A percentile compares a stretch with the other conserved stretches of the same genome.
These are phyloP conservation scores for Clonostachys sp. DNA, from an alignment of 2,329 filamentous ascomycete species.

Conservation along the genomic window DNA sequence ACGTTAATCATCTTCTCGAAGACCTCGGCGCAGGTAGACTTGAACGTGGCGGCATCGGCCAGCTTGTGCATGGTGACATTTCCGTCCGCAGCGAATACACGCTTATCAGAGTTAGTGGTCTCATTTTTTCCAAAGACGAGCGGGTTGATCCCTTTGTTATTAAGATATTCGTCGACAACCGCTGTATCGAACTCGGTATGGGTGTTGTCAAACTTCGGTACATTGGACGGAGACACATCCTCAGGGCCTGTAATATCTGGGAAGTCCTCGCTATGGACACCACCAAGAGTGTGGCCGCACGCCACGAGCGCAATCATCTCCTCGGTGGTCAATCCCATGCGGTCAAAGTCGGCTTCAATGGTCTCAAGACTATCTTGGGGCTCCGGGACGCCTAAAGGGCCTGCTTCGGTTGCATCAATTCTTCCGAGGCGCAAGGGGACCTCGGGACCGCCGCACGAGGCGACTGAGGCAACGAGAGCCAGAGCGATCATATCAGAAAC, in stretches of 20 bases:
- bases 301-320: conserved; percentile 27
- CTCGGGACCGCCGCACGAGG: conserved; percentile 9
- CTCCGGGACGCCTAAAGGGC: conserved; percentile 19
- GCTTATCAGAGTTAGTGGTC: conserved; percentile 30
- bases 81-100: conserved; percentile 31
- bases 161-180: conserved; percentile 34
- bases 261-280: conserved; percentile 36
- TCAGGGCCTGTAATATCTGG: conserved; percentile 12
- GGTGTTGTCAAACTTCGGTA: conserved; percentile 26
- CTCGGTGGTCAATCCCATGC: conserved; percentile 17
- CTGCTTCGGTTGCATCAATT: conserved; percentile 17
- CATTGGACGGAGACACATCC: conserved; percentile 17
- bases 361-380: conserved; percentile 16
- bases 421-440: conserved; percentile 18
- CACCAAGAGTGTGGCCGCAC: conserved; percentile 25
- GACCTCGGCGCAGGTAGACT: conserved; percentile 17
- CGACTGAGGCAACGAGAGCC: conserved; percentile 18
- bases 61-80: conserved; percentile 34
- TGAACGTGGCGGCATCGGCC: conserved; percentile 26
- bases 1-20: conserved; percentile 24
- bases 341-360: conserved; percentile 15
- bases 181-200: conserved; percentile 27
- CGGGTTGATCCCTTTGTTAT: conserved; percentile 30
- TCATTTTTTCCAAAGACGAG: conserved; percentile 30
- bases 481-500: conserved; percentile 10